Base-by-base conservation (phyloP, 169 alveolate genomes). In the Plasmodium chabaudi region DNA sequence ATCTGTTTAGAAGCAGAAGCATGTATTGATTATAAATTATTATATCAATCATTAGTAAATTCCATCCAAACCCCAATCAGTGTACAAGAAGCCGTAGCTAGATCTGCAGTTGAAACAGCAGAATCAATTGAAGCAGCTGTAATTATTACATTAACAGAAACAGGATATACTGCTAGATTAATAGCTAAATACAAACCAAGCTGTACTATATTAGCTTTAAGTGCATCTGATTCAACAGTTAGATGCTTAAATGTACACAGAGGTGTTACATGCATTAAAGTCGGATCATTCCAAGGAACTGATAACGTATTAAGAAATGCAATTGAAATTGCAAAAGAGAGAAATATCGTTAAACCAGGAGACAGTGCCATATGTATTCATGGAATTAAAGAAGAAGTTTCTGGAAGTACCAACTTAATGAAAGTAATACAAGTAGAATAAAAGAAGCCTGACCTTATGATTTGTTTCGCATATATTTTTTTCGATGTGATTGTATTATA, bases 171-270 rank as follows among this genome's bases (percentile, higher is more conserved):
- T 10, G 99, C 99, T 10, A 96, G 99, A 67, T 88, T 95, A 67
- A 96, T 99, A 25, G 97, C 99, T 49, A 98, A 98, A 94, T 99
- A 98, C 94, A 95, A 99, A 68, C 99, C 99, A 21, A 89, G 89
- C 60, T 93, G 94, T 72, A 95, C 98, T 15, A 98, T 99, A 71
- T 87, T 98, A 56, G 99, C 99, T 46, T 94, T 96, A 61, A 95
- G 98, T 49, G 96, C 97, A 27, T 93, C 95, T 39, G 96, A 90
- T 60, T 96, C 96, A 79, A 97, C 97, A 25, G 96, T 95, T 72
- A 97, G 97, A 87, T 97, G 97, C 87, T 87, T 98, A 95, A 96
- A 94, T 67, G 95, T 96, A 55, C 94, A 96, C 67, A 97, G 99
- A 59, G 99, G 99, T n/a, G 98, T 96, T 17, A 93, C 95, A 27